Evolutionary conservation across 805 yeast species (phyloP), one percentile per base, ranked within the genome.

Genomic region (Lachancea thermotolerans): DNA sequence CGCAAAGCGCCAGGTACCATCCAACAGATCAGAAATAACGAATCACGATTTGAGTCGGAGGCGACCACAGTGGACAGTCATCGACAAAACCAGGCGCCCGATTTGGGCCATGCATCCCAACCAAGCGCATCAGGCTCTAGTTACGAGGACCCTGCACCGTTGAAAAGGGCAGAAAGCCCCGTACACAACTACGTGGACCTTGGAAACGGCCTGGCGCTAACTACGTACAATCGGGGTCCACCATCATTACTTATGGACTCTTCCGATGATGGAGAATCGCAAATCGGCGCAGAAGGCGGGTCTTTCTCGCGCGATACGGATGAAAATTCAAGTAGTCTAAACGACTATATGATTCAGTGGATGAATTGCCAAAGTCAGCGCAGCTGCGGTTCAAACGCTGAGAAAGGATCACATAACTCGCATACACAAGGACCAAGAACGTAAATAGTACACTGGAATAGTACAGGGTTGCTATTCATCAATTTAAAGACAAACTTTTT

Each of bases 211-310:
- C 57, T 66, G 34, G 69, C 64, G 4, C 41, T 69, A 15, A 63
- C 63, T 30, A 49, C 62, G 2, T 64, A 66, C 30, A 60, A 54
- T 48, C 59, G 64, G 39, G 62, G 66, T 4, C 71, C 72, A 2
- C 73, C 74, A 5, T 66, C 73, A 2, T 50, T 69, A 16, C 57
- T 64, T 10, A 60, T 69, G 16, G 62, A 56, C 38, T 62, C 67
- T 11, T 60, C 59, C 41, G 66, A 58, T 14, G 50, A 51, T 2
- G 57, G 47, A 30, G 33, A 30, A 30, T 30, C 14, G 8, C 47
- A 48, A 34, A 21, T 37, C 39, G 47, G 47, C 36, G 34, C 37
- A 21, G 50, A 48, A 37, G 50, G 54, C 49, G 48, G 51, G 45
- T 44, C 57, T 45, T 52, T 47, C 42, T 5, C 21, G 14, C 30